Evolutionary conservation across 208 protist species (phyloP), one percentile per base, ranked within the genome.

Genomic region (Leishmania lainsoni): DNA sequence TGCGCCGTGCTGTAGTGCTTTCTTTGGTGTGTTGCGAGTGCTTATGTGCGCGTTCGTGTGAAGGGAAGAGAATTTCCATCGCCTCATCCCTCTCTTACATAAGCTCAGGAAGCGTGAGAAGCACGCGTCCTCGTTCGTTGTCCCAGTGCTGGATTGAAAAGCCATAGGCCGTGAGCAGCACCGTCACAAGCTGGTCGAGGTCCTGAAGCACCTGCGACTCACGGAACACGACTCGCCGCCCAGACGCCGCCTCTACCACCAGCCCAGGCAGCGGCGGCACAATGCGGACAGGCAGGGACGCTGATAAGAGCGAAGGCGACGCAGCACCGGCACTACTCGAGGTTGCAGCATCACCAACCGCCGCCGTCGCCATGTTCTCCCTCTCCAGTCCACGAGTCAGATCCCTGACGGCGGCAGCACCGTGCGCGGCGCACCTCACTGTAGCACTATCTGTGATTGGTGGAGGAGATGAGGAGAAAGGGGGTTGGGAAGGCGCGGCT

Each of bases 131-230:
- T 29, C 90, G 86, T 12, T 76, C 49, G 29, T 90, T 83, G 56
- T 89, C 84, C 89, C 89, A 96, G 83, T 94, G 88, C 81, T 93
- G 86, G n/a, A 94, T 84, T 10, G 75, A 80, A 78, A 93, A 94
- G 39, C 90, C 90, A 77, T 94, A 94, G 10, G 86, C 89, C 9
- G 86, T 85, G 56, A 94, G 79, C 56, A 94, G 71, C 45, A 89
- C 85, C n/a, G 86, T 87, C 45, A 92, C 80, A 5, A 94, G 83
- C 79, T 94, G 86, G 54, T 93, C 93, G 54, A 96, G 76, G 51
- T 81, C 85, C 10, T 81, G 76, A 73, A 94, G 78, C 75, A 86
- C 69, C 72, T 88, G 74, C 35, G 81, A 81, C 42, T 88, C 75
- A n/a, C 66, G 85, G 79, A 76, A 86, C 49, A 14, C 84, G 35